Evolutionary conservation across 306 rosid species (phyloP), one percentile per base, ranked within the genome.

Genomic region (Macrotyloma uniflorum): DNA sequence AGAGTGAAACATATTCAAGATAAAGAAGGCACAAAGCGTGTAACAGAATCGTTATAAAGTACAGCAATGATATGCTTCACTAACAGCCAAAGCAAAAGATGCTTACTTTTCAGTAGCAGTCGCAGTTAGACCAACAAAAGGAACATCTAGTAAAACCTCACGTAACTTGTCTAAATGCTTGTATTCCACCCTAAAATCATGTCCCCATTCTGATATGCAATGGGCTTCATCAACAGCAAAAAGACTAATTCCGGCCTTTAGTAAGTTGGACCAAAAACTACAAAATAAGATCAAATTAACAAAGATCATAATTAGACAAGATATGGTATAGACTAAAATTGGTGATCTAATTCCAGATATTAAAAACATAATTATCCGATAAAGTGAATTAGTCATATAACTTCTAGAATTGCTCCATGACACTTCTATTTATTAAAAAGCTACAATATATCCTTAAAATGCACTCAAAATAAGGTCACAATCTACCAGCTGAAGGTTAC

Each of bases 131-230:
- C 88, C 98, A 82, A 93, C 85, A 88, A 90, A 93, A 61, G 98
- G 97, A 77, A 93, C 96, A 80, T 85, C 90, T 50, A 63, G 46
- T 53, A 93, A 92, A 87, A 91, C 67, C 74, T 78, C 72, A 7
- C 98, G 97, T 70, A 93, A 82, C 80, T 84, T 88, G 90, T 88
- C 92, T 72, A 93, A 74, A 19, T 77, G 84, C 88, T 93, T 90
- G 92, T 93, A 93, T 49, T 90, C 97, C 67, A 87, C 88, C 91
- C 98, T 91, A 86, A 93, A 93, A 86, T 91, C 91, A 87, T 91
- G 93, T 67, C 98, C 98, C 98, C 98, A 93, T 79, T 91, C 96
- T 14, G 98, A 91, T 85, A 91, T 93, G 84, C 98, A 93, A 80
- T 93, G 98, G 47, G 98, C 97, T 81, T 91, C 98, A 78, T 93